Evolutionary conservation across 2,329 filamentous ascomycete genomes (phyloP), one percentile per base, ranked within the genome.

Genomic region (Dryadomyces quercus-mongolicae): DNA sequence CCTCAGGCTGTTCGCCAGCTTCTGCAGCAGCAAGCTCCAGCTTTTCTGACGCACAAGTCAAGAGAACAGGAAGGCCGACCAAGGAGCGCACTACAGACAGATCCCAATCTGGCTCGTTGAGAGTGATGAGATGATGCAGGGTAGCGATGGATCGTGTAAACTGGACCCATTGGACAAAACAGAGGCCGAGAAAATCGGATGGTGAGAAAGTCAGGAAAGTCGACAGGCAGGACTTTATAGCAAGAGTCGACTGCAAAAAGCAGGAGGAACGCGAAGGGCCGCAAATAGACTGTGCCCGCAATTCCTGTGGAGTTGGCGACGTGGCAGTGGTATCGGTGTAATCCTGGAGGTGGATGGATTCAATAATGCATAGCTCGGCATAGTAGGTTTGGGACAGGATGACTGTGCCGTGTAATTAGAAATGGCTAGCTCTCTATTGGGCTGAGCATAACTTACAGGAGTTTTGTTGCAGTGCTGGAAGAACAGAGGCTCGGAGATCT

Each of bases 31-130:
- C 42, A 6, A 43, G 42, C 13, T 43, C 42, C 42, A 43, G 42
- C 16, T 43, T 43, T 43, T 43, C 42, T 16, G 42, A 13, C 7
- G 42, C 18, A 16, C 42, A n/a, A 5, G 42, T 18, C 13, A 43
- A 18, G 16, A 43, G 42, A 8, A 18, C 9, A 43, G 42, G 42
- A 16, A 43, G 42, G 42, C 18, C 42, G 16, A 43, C 21, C 61
- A 58, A 52, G 62, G 59, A 10, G 16, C 63, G 64, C 45, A 68
- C 66, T 20, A 64, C 64, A n/a, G 64, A 59, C 18, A 61, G 60
- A 56, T 71, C 65, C 69, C 68, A 71, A 3, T 63, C 65, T 16
- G 66, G 68, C 54, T 71, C 66, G 16, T 63, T 56, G 6, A 71
- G 63, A 5, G 63, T 67, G 0, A 65, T 65, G 8, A 72, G 61